Percentiles rank a stretch among this genome's conserved stretches.
phyloP scores from a whole-genome alignment of 2,329 filamentous ascomycete species.

The Berkeleyomyces rouxiae region DNA sequence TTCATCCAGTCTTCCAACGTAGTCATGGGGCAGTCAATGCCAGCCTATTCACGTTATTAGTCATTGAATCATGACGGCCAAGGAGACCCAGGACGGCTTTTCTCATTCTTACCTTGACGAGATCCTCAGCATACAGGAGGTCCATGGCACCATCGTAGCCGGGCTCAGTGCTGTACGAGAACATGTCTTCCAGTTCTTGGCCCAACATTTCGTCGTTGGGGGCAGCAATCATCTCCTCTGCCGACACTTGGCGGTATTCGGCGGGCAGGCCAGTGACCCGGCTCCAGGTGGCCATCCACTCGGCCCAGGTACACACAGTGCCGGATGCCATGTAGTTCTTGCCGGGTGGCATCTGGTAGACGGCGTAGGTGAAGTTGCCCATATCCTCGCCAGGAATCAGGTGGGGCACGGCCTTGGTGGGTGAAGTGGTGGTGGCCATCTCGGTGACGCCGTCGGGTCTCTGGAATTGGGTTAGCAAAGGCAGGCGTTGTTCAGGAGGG shows the following conservation, averaged over 20 bases:
- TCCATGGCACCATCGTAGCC: slow-evolving; percentile 33
- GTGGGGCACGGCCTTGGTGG: slow-evolving; percentile 26
- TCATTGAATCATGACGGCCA: background rate
- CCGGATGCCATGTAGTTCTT: slow-evolving; percentile 33
- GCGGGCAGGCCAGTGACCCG: slow-evolving; percentile 21
- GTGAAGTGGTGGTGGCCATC: slow-evolving; percentile 30
- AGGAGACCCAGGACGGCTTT: background rate
- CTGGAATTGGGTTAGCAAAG: background rate
- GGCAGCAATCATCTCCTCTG: slow-evolving; percentile 25
- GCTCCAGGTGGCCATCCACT: slow-evolving; percentile 29
- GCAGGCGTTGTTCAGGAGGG: background rate
- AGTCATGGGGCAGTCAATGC: slow-evolving; percentile 29
- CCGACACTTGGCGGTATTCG: slow-evolving; percentile 24
- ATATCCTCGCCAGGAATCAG: slow-evolving; percentile 30
- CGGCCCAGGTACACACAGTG: slow-evolving; percentile 28
- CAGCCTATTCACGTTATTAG: slow-evolving; percentile 20
- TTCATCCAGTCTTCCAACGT: slow-evolving; percentile 23
- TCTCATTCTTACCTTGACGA: slow-evolving; percentile 24
- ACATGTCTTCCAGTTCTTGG: slow-evolving; percentile 30
- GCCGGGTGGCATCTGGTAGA: slow-evolving; percentile 32
- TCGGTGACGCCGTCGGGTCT: slow-evolving; percentile 25
- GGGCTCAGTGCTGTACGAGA: slow-evolving; percentile 28
- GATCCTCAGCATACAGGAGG: slow-evolving; percentile 27
- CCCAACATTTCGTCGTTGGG: slow-evolving; percentile 19
- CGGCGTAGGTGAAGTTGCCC: slow-evolving; percentile 32